Conservation (phyloP, 768 basidiomycete species). For the Pleurotus giganteus region DNA sequence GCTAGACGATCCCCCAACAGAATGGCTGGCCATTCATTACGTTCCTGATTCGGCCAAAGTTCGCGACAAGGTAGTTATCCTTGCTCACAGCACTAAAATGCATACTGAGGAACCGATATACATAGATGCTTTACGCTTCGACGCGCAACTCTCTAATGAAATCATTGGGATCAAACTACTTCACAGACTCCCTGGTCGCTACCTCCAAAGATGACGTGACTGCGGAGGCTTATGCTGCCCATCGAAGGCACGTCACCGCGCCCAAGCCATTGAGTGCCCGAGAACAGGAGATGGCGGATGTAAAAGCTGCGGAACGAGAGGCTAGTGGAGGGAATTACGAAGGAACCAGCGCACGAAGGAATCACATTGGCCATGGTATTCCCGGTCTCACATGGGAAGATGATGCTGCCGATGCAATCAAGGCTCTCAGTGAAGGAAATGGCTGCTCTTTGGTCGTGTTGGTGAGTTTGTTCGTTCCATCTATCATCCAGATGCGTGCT, state of each 20-base stretch:
- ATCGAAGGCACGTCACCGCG: constrained; percentile 67
- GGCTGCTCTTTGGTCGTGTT: constrained; percentile 59
- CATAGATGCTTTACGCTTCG: constrained; percentile 87
- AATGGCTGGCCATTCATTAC: constrained; percentile 78
- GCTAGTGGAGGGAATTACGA: constrained; percentile 49
- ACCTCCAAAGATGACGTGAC: constrained; percentile 68
- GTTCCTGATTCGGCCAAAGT: constrained; percentile 82
- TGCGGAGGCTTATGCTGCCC: constrained; percentile 68
- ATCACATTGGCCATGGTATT: constrained; percentile 49
- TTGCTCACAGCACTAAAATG: not conserved
- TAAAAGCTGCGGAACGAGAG: constrained; percentile 73
- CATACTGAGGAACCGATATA: constrained; percentile 4
- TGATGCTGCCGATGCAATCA: constrained; percentile 64
- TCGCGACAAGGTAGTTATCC: constrained; percentile 65
- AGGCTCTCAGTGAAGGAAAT: constrained; percentile 47
- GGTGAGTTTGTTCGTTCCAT: constrained; percentile 38
- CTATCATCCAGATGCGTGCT: not conserved
- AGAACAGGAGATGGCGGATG: constrained; percentile 79
- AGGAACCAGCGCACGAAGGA: constrained; percentile 54
- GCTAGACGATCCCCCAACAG: constrained; percentile 53
- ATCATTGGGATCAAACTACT: constrained; percentile 69
- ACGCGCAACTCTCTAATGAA: constrained; percentile 68
- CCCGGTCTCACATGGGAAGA: constrained; percentile 68
- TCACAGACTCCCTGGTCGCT: constrained; percentile 76
- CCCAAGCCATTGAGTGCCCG: constrained; percentile 80